Evolutionary conservation across 805 yeast species (phyloP), one percentile per base, ranked within the genome.

Genomic region (Cyberlindnera maclurae): DNA sequence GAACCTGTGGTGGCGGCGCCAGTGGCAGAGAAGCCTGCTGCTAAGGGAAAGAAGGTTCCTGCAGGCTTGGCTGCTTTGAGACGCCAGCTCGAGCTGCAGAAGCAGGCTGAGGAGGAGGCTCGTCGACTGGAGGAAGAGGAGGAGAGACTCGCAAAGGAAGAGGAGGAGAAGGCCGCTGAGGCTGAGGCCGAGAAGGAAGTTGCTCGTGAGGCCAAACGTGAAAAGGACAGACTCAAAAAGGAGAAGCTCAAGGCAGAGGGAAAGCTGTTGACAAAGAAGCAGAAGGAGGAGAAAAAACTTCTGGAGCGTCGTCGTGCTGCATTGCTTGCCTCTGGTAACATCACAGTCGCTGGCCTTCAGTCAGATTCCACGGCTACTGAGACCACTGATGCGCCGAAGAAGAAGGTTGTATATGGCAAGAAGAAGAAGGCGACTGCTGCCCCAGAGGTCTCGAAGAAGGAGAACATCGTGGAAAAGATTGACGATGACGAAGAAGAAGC

Each of bases 211-310:
- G 71, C 69, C 11, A 90, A 84, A 75, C 86, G 79, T 55, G 98
- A 93, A 63, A 84, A 77, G 59, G 97, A 90, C 55, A 82, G 74
- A 64, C 73, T 74, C 43, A 88, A 83, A 70, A 82, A 76, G 50
- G 98, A 93, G 55, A 90, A 86, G 65, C 77, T 93, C 60, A 86
- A 85, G 65, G 93, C 96, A 27, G 97, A 90, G 65, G 99, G 99
- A 57, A 93, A 93, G 59, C 78, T 81, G 39, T 67, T 93, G 58
- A 84, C 96, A 43, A 93, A 86, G 69, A 90, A 89, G 59, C 98
- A 93, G 71, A 87, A 84, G 65, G 96, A 88, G 63, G 95, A 88
- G 60, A 84, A 85, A 67, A 85, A 79, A 38, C 63, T 79, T 30
- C 75, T 80, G 54, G 97, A 90, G 58, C 83, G 84, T 59, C 87